A percentile compares a stretch with the other conserved stretches of the same genome.
Evolutionary conservation across 768 basidiomycete genomes (phyloP).

Genomic region (Polyporus arcularius): DNA sequence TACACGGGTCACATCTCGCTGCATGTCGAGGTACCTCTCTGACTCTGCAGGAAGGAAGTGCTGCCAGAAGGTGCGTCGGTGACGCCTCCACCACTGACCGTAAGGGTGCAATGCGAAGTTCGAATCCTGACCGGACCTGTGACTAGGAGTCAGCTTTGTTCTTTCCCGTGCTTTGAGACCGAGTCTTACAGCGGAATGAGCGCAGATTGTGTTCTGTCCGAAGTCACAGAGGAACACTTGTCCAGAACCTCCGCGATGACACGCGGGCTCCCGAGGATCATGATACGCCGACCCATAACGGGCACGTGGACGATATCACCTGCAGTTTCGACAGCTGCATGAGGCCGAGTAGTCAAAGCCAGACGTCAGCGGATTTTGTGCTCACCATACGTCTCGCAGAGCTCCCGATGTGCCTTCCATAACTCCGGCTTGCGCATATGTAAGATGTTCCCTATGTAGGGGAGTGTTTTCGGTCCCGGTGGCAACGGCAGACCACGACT

Average conservation of each 20-base stretch:
- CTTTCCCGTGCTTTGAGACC: neutral
- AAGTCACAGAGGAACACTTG: slow-evolving; percentile 17
- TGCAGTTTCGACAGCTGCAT: neutral
- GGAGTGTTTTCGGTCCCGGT: slow-evolving; percentile 3
- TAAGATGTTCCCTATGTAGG: neutral
- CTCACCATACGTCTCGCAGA: neutral
- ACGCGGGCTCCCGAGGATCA: slow-evolving; percentile 5
- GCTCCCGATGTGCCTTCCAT: neutral
- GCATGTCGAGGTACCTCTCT: neutral
- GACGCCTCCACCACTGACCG: slow-evolving; percentile 8
- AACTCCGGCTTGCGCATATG: neutral
- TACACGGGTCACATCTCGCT: neutral
- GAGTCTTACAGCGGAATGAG: slow-evolving; percentile 18
- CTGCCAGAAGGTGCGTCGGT: slow-evolving; percentile 15
- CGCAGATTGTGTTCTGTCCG: slow-evolving; percentile 10
- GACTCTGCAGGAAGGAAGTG: slow-evolving; percentile 6
- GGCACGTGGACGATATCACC: slow-evolving; percentile 15
- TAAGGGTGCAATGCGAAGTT: slow-evolving; percentile 10
- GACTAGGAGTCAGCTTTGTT: neutral
- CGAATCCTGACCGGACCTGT: slow-evolving; percentile 6
- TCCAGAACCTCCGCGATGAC: slow-evolving; percentile 15
- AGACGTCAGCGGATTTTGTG: no score
- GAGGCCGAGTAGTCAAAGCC: no score
- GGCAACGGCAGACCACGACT: neutral
- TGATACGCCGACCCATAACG: slow-evolving; percentile 8